Percentiles rank a stretch among this genome's conserved stretches.
Conservation (phyloP, 2,329 filamentous ascomycete species). For the Exserohilum turcica region DNA sequence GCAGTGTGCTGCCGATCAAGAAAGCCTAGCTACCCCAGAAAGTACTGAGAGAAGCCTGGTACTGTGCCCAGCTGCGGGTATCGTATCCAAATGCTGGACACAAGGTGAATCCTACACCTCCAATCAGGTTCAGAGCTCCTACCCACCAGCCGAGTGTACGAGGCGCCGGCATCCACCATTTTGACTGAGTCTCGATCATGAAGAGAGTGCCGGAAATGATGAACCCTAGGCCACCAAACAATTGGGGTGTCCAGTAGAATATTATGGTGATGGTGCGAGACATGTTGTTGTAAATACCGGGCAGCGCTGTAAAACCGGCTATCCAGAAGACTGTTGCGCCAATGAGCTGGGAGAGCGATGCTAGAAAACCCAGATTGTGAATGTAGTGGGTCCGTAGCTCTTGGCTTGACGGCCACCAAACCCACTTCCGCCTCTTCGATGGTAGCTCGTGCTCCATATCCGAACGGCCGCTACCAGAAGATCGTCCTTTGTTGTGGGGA, state of each 20-base stretch:
- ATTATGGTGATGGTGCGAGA: constrained; percentile 57
- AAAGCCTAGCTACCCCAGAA: constrained; percentile 47
- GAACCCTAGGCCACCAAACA: constrained; percentile 67
- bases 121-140: constrained; percentile 68
- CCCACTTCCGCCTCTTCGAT: constrained; percentile 50
- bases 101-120: constrained; percentile 65
- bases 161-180: constrained; percentile 65
- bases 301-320: constrained; percentile 64
- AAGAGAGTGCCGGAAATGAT: constrained; percentile 63
- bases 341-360: constrained; percentile 61
- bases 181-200: constrained; percentile 69
- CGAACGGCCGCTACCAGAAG: constrained; percentile 28
- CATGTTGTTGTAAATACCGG: constrained; percentile 60
- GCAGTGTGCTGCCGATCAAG: constrained; percentile 40
- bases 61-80: constrained; percentile 38
- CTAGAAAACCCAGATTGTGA: constrained; percentile 67
- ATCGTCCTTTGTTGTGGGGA: constrained; percentile 46
- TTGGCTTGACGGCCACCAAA: constrained; percentile 63
- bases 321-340: constrained; percentile 70
- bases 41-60: constrained; percentile 38
- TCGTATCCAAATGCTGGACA: constrained; percentile 45
- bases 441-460: not conserved
- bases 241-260: constrained; percentile 66
- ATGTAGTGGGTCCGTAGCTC: constrained; percentile 66
- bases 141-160: constrained; percentile 69